phyloP scores from a whole-genome alignment of 208 protist species.

The Trypanosoma scelopori region DNA sequence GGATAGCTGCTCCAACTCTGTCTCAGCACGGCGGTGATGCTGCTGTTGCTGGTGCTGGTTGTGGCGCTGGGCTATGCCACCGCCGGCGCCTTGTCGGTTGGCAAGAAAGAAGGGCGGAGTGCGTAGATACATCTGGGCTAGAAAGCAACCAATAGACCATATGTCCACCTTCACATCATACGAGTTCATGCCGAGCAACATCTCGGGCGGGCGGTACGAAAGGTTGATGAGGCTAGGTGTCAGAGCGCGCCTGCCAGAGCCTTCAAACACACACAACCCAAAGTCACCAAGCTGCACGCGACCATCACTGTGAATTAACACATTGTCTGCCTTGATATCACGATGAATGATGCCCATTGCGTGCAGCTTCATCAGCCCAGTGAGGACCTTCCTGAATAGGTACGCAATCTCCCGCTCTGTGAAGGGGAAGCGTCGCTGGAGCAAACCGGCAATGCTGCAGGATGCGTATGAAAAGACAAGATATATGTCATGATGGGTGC shows the following conservation, averaged over 20 bases:
- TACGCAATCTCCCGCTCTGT: constrained; percentile 60
- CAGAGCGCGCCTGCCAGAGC: constrained; percentile 35
- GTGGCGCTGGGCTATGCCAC: constrained; percentile 8
- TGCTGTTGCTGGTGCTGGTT: constrained; percentile 12
- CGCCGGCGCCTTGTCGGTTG: constrained; percentile 19
- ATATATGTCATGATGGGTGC: constrained; percentile 59
- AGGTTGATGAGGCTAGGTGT: constrained; percentile 95
- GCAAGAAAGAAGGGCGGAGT: constrained; percentile 75
- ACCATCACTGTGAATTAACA: constrained; percentile 62
- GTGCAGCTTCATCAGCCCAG: constrained; percentile 65
- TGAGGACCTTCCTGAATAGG: constrained; percentile 71
- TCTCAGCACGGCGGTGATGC: constrained; percentile 40
- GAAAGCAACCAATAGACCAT: constrained; percentile 93
- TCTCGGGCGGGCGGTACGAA: constrained; percentile 95
- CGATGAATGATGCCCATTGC: constrained; percentile 90
- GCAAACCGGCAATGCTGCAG: constrained; percentile 69
- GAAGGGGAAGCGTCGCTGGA: constrained; percentile 62
- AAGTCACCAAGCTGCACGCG: constrained; percentile 83
- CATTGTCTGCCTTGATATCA: constrained; percentile 91
- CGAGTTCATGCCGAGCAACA: constrained; percentile 83
- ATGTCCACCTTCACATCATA: constrained; percentile 93
- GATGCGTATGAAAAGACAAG: constrained; percentile 79
- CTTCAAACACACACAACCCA: constrained; percentile 74
- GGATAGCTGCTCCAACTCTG: constrained; percentile 70
- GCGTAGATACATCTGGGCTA: constrained; percentile 95